A percentile compares a stretch with the other conserved stretches of the same genome.
Evolutionary conservation across 1,284 basidiomycete genomes (phyloP).

Genomic region (Ustilago esculenta): DNA sequence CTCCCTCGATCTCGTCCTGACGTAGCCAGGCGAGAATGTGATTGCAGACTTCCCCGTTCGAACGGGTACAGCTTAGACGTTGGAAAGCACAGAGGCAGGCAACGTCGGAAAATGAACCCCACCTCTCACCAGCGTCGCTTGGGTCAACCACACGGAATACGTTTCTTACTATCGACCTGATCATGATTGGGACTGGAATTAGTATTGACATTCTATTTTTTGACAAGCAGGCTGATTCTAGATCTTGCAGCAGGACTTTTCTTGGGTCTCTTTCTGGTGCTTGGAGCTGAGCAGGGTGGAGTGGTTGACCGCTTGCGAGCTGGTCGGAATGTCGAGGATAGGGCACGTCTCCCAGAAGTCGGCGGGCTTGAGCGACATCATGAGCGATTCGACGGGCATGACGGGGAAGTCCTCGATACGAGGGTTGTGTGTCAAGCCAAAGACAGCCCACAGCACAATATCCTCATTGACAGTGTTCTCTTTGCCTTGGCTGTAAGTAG

Average conservation of each 20-base stretch:
- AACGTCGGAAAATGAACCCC: too few species aligned
- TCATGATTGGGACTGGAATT: too few species aligned
- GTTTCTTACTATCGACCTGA: too few species aligned
- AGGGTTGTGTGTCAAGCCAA: constrained; percentile 84
- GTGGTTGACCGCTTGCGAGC: constrained; percentile 69
- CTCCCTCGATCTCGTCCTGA: too few species aligned
- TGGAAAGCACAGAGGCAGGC: too few species aligned
- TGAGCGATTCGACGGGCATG: constrained; percentile 85
- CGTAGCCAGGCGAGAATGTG: too few species aligned
- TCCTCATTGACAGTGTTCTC: constrained; percentile 65
- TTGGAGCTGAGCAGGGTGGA: constrained; percentile 12
- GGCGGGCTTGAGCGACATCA: constrained; percentile 80
- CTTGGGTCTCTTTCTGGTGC: neutral
- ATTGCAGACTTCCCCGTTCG: too few species aligned
- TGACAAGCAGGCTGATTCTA: too few species aligned
- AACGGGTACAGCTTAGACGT: too few species aligned
- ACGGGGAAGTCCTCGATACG: constrained; percentile 84
- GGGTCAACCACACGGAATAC: too few species aligned
- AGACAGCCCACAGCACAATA: constrained; percentile 79
- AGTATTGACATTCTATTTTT: too few species aligned
- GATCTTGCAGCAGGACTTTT: constrained; percentile 13
- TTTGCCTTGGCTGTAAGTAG: constrained; percentile 76
- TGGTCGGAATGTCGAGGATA: constrained; percentile 83
- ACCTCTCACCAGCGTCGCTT: too few species aligned
- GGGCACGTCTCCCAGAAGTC: constrained; percentile 87